Conservation (phyloP, 83 land plant species). For the Thuja plicata region DNA sequence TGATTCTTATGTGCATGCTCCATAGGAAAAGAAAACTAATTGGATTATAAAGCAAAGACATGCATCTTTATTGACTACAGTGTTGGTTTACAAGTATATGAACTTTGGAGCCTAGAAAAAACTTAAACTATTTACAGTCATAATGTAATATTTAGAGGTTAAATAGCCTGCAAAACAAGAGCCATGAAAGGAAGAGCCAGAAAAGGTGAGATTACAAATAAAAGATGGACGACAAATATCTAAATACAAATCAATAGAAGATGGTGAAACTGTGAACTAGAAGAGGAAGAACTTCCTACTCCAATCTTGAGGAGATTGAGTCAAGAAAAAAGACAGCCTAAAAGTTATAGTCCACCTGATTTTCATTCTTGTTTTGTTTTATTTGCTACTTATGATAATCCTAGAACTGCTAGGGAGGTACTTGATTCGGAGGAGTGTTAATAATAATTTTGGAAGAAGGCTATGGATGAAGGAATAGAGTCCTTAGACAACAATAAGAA, state of each 20-base stretch:
- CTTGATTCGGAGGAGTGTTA: background rate
- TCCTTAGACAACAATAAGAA: background rate
- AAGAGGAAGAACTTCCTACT: background rate
- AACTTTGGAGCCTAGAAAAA: background rate
- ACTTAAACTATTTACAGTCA: background rate
- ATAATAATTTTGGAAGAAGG: background rate
- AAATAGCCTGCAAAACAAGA: background rate
- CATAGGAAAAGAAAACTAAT: background rate
- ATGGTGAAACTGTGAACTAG: background rate
- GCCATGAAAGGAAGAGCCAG: background rate
- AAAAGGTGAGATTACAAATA: background rate
- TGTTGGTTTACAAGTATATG: background rate
- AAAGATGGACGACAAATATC: background rate
- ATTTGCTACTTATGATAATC: background rate
- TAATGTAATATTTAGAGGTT: background rate
- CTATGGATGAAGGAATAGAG: background rate
- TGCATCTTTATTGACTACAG: background rate
- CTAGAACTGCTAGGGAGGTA: background rate
- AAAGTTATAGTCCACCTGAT: slow-evolving; percentile 1
- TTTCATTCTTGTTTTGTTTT: background rate
- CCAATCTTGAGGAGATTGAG: background rate
- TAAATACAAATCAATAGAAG: background rate
- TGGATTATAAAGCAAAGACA: background rate
- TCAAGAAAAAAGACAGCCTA: background rate
- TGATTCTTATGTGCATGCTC: background rate